Conservation (phyloP, 805 yeast species). For the Pichia cabralensis region DNA sequence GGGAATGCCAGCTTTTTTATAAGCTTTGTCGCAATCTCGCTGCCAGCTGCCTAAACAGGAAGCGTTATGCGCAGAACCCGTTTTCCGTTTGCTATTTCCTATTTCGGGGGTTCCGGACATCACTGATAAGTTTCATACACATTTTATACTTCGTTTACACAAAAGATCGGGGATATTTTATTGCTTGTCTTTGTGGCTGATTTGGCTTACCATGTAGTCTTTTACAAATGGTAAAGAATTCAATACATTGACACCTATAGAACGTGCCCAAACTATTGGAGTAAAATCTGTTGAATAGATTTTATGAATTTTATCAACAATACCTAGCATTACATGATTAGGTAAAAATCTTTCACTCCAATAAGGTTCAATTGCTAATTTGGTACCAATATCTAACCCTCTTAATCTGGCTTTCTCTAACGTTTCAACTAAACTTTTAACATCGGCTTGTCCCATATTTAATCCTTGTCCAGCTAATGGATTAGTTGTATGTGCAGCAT, state of each 20-base stretch:
- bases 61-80: no score
- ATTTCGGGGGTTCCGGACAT: no score
- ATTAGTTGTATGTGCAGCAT: slow-evolving; percentile 96
- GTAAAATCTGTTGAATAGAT: slow-evolving; percentile 62
- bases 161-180: no score
- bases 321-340: slow-evolving; percentile 75
- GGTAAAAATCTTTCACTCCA: slow-evolving; percentile 73
- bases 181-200: slow-evolving; percentile 18
- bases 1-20: no score
- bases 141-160: no score
- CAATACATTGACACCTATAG: slow-evolving; percentile 64
- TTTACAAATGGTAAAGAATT: slow-evolving; percentile 59
- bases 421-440: slow-evolving; percentile 55
- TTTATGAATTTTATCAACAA: slow-evolving; percentile 87
- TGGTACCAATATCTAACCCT: slow-evolving; percentile 83
- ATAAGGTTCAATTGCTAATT: slow-evolving; percentile 75
- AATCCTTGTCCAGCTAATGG: slow-evolving; percentile 98
- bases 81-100: no score
- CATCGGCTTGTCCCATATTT: slow-evolving; percentile 96
- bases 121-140: no score
- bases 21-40: no score
- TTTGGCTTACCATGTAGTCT: slow-evolving; percentile 51
- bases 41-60: neutral
- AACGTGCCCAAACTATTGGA: slow-evolving; percentile 68
- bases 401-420: slow-evolving; percentile 60